Percentiles rank a stretch among this genome's conserved stretches.
Conservation (phyloP, 169 alveolate genomes). For the Eimeria falciformis region DNA sequence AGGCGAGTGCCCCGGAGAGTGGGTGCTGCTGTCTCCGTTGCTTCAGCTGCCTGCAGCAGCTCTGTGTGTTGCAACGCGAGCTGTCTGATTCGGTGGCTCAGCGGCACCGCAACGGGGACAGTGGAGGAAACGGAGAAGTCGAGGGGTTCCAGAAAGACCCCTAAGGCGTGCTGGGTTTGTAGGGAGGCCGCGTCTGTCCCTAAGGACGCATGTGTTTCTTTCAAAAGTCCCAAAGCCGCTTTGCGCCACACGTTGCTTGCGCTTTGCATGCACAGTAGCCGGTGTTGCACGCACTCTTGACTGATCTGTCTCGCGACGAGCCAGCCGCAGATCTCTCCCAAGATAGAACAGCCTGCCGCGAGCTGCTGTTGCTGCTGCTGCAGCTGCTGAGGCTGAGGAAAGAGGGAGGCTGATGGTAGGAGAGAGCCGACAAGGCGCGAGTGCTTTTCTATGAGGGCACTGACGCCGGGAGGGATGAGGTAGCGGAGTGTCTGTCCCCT, state of each 20-base stretch:
- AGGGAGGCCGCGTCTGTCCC: constrained; percentile 59
- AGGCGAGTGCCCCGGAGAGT: background rate
- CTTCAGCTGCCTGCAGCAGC: constrained; percentile 49
- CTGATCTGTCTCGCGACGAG: constrained; percentile 75
- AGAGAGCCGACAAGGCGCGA: constrained; percentile 40
- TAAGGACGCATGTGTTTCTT: constrained; percentile 37
- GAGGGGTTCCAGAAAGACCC: constrained; percentile 51
- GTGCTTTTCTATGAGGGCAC: constrained; percentile 58
- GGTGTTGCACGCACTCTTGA: constrained; percentile 71
- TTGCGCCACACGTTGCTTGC: constrained; percentile 74
- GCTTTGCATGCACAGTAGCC: constrained; percentile 78
- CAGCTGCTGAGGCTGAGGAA: constrained; percentile 60
- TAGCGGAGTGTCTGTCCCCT: constrained; percentile 77
- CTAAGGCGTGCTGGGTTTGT: constrained; percentile 40
- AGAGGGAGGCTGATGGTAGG: constrained; percentile 43
- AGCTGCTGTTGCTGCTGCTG: constrained; percentile 43
- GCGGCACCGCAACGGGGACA: constrained; percentile 36
- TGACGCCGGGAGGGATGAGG: constrained; percentile 78
- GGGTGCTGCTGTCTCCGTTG: constrained; percentile 13
- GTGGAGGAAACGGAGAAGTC: constrained; percentile 37
- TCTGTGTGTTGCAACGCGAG: constrained; percentile 70
- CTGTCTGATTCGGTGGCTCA: background rate
- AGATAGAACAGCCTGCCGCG: background rate
- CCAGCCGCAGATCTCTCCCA: constrained; percentile 77
- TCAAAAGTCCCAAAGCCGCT: constrained; percentile 66